A percentile compares a stretch with the other conserved stretches of the same genome.
These are phyloP conservation scores for Acanthamoeba divionensis DNA, from an alignment of 208 protist species.

Conservation along the genomic window DNA sequence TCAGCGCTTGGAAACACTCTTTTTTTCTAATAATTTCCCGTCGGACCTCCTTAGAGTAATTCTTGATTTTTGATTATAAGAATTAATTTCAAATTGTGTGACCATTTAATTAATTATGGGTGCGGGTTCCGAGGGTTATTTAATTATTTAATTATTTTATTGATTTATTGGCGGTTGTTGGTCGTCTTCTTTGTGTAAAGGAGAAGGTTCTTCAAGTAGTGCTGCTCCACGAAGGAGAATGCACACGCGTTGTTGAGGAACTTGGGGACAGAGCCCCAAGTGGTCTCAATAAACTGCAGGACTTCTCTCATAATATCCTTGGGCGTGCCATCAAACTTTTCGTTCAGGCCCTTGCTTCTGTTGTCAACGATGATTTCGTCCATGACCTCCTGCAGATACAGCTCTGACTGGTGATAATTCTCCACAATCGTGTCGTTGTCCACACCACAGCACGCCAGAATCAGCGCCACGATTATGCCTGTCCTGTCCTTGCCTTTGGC, in stretches of 20 bases:
- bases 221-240: conserved; percentile 17
- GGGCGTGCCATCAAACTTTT: conserved; percentile 40
- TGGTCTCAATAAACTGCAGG: background rate
- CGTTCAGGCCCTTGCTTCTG: background rate
- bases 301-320: background rate
- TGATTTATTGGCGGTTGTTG: background rate
- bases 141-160: no score
- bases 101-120: no score
- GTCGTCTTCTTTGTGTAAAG: background rate
- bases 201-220: background rate
- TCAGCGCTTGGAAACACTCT: no score
- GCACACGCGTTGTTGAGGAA: background rate
- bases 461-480: background rate
- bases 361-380: conserved; percentile 22
- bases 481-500: conserved; percentile 40
- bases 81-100: no score
- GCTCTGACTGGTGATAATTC: conserved; percentile 22
- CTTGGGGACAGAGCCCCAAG: background rate
- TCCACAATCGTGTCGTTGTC: background rate
- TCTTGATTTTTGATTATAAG: no score
- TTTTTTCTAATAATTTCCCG: no score
- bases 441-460: background rate
- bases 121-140: no score
- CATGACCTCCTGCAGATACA: background rate
- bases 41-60: no score